Evolutionary conservation across 768 basidiomycete species (phyloP).

Genomic region (Psilocybe subaeruginosa): DNA sequence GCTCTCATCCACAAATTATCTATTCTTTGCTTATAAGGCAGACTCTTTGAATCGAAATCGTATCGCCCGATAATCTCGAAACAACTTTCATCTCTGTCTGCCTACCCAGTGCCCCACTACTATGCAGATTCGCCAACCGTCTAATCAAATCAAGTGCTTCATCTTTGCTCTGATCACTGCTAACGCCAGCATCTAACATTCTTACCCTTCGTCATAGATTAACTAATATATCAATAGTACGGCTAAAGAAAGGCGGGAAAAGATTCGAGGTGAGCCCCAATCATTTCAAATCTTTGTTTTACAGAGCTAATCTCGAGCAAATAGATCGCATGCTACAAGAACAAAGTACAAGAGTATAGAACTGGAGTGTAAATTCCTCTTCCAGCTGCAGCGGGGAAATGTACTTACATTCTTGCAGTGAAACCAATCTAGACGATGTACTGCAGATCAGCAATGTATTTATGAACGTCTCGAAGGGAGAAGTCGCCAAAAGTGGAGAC

Average conservation of each 20-base stretch:
- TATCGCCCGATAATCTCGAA: not conserved
- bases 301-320: conserved; percentile 4
- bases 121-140: conserved; percentile 79
- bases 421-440: conserved; percentile 93
- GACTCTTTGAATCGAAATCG: not conserved
- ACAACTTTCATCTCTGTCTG: not conserved
- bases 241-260: conserved; percentile 96
- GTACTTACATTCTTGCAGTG: conserved; percentile 45
- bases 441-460: conserved; percentile 97
- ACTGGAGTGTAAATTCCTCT: conserved; percentile 74
- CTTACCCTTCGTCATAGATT: conserved; percentile 52
- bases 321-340: conserved; percentile 97
- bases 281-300: not conserved
- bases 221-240: conserved; percentile 96
- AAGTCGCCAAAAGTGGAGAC: conserved; percentile 86
- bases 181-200: conserved; percentile 7
- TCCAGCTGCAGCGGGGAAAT: not conserved
- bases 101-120: conserved; percentile 13
- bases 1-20: not conserved
- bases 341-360: conserved; percentile 97
- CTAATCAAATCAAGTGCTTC: conserved; percentile 83
- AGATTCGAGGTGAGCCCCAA: conserved; percentile 79
- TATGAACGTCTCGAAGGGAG: conserved; percentile 94
- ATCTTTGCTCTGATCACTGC: not conserved
- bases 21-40: too few relatives aligned